Base-by-base conservation (phyloP, 768 basidiomycete genomes). In the Lactarius tabidus region DNA sequence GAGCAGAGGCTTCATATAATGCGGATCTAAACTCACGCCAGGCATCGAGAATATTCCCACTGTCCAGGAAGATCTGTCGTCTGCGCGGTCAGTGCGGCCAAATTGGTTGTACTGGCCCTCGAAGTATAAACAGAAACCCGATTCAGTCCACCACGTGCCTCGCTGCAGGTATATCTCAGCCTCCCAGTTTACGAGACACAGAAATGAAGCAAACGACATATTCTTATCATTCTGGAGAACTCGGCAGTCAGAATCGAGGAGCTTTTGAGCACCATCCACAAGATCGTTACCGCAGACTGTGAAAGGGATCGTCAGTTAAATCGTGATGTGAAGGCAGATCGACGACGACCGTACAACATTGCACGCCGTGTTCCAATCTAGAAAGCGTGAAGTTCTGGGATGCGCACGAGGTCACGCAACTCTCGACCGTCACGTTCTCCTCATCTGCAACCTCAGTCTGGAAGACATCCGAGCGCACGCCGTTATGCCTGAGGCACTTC, bases 121-220 rank as follows among this genome's bases (percentile, higher is more conserved):
- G 82, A 79, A 0, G 83, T 78, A 69, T 91, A 92, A 17, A 90
- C 82, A 0, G 89, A 90, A 31, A 92, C 71, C n/a, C 84, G 81
- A 70, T 86, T 86, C 1, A 85, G 82, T 7, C 85, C 90, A 71
- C 90, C 90, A 67, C 90, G 92, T 51, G 85, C 83, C 72, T 88
- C 80, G 10, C 85, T 87, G 65, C 53, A n/a, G 29, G 64, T 38
- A 15, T 10, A 35, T 28, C 64, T 60, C 65, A 56, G 41, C 41
- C 10, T 17, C 56, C 0, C 28, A 29, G 33, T 36, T 29, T 41
- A 53, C 7, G 18, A 23, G 14, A 23, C 9, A 45, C 20, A 45
- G 41, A 41, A 31, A 2, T 17, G 23, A 43, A 17, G 10, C 17
- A 31, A 20, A 9, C 15, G 0, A 73, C 86, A 69, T 68, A 89